Evolutionary conservation across 768 basidiomycete species (phyloP).

Genomic region (Pleurotus giganteus): DNA sequence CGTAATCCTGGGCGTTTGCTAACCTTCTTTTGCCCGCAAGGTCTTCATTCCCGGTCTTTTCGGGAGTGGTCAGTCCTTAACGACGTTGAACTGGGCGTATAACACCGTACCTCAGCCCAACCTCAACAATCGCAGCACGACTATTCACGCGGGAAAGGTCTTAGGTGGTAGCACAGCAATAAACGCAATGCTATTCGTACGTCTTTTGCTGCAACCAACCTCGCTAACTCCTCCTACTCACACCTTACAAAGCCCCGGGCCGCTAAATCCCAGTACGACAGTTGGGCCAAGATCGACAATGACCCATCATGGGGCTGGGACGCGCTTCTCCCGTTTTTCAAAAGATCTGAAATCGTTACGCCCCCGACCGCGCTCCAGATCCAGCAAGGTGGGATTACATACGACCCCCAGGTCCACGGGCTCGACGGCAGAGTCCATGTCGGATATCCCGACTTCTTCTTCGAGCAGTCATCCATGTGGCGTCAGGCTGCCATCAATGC

Average conservation of each 20-base stretch:
- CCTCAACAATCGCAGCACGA: slow-evolving; percentile 34
- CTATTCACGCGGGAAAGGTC: slow-evolving; percentile 39
- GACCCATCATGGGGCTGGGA: slow-evolving; percentile 37
- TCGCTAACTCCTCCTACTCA: background rate
- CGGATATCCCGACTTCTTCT: slow-evolving; percentile 32
- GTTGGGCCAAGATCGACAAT: slow-evolving; percentile 28
- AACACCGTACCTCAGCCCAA: slow-evolving; percentile 40
- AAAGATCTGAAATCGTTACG: slow-evolving; percentile 55
- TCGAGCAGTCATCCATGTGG: slow-evolving; percentile 27
- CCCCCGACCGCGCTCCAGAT: slow-evolving; percentile 36
- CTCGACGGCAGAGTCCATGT: slow-evolving; percentile 27
- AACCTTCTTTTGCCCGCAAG: slow-evolving; percentile 9
- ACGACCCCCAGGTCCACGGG: slow-evolving; percentile 23
- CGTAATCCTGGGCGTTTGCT: background rate
- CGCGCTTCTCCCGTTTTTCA: slow-evolving; percentile 40
- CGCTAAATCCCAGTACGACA: slow-evolving; percentile 30
- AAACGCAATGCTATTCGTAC: slow-evolving; percentile 42
- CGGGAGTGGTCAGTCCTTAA: slow-evolving; percentile 26
- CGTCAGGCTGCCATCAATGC: slow-evolving; percentile 17
- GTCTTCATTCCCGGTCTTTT: slow-evolving; percentile 30
- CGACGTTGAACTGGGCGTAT: slow-evolving; percentile 51
- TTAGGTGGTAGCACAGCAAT: slow-evolving; percentile 61
- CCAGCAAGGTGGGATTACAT: slow-evolving; percentile 20
- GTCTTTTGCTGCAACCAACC: slow-evolving; percentile 11
- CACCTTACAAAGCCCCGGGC: slow-evolving; percentile 24